Evolutionary conservation across 495 filamentous ascomycete species (phyloP).

Genomic region (Lophium mytilinum): DNA sequence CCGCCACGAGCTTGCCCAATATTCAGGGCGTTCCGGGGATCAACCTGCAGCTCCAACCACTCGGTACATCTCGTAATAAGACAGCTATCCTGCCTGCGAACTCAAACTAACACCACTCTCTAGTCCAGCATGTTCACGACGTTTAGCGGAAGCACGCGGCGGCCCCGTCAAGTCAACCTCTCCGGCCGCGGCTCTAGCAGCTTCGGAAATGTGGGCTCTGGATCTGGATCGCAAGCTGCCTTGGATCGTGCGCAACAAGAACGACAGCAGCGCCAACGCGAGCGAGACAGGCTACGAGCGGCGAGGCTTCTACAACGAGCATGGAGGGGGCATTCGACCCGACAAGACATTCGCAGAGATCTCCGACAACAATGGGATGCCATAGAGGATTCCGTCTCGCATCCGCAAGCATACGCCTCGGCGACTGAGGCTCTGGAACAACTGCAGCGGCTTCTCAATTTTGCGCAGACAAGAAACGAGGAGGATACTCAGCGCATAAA

Average conservation of each 20-base stretch:
- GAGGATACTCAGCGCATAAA: constrained; percentile 31
- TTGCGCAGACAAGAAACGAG: constrained; percentile 22
- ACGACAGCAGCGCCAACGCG: constrained; percentile 67
- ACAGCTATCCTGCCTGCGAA: not conserved
- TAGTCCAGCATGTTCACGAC: constrained; percentile 64
- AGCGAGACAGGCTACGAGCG: constrained; percentile 70
- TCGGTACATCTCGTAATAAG: not conserved
- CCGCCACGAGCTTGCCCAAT: too few species aligned
- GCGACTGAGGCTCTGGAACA: constrained; percentile 39
- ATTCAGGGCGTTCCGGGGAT: too few species aligned
- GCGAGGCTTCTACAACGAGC: constrained; percentile 64
- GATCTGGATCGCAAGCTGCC: constrained; percentile 59
- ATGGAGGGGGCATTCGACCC: constrained; percentile 72
- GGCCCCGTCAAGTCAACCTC: constrained; percentile 85
- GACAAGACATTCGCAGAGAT: constrained; percentile 45
- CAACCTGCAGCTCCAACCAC: too few species aligned
- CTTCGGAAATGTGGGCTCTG: constrained; percentile 46
- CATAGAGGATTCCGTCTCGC: constrained; percentile 43
- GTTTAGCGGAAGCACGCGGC: constrained; percentile 81
- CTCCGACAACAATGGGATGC: constrained; percentile 66
- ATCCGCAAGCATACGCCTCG: constrained; percentile 37
- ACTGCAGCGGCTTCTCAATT: constrained; percentile 32
- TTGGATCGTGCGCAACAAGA: constrained; percentile 81
- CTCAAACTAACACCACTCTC: not conserved
- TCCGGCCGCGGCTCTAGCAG: constrained; percentile 76